Percentiles rank a stretch among this genome's conserved stretches.
These are phyloP conservation scores for Thraustochytrium sp. DNA, from an alignment of 352 stramenopile genomes.

Conservation along the genomic window DNA sequence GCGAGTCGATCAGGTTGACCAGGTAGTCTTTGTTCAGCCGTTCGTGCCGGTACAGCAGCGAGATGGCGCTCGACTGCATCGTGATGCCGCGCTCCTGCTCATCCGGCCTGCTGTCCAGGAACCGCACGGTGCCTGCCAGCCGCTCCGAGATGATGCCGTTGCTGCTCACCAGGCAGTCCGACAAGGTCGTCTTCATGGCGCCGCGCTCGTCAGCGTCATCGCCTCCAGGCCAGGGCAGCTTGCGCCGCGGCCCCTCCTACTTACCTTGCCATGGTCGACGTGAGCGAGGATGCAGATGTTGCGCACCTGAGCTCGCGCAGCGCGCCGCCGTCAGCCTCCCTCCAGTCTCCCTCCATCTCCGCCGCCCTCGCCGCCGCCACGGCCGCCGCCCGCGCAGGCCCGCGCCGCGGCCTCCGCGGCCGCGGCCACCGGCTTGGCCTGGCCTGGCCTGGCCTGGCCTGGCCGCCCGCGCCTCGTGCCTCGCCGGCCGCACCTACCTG, in stretches of 20 bases:
- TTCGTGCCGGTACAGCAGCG: conserved; percentile 74
- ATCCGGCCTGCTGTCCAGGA: conserved; percentile 78
- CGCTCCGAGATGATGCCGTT: conserved; percentile 96
- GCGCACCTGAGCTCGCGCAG: conserved; percentile 60
- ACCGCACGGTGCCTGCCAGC: conserved; percentile 87
- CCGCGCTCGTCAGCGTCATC: neutral
- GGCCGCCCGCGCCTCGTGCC: neutral
- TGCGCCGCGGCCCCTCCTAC: neutral
- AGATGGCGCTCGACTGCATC: conserved; percentile 93
- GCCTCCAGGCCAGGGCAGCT: neutral
- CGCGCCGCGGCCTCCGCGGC: neutral
- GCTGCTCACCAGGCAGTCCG: conserved; percentile 87
- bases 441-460: neutral
- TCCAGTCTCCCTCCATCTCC: neutral
- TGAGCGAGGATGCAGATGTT: conserved; percentile 92
- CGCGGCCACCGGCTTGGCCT: neutral
- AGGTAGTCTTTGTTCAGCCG: conserved; percentile 59
- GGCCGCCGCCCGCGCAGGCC: neutral
- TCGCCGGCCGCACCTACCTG: neutral
- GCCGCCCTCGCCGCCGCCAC: neutral
- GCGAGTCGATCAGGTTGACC: conserved; percentile 90
- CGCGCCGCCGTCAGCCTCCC: neutral
- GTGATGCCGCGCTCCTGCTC: conserved; percentile 82
- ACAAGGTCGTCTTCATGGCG: conserved; percentile 66
- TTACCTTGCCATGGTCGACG: conserved; percentile 81